Conservation (phyloP, 2,329 filamentous ascomycete genomes). For the Alternaria triticimaculans region DNA sequence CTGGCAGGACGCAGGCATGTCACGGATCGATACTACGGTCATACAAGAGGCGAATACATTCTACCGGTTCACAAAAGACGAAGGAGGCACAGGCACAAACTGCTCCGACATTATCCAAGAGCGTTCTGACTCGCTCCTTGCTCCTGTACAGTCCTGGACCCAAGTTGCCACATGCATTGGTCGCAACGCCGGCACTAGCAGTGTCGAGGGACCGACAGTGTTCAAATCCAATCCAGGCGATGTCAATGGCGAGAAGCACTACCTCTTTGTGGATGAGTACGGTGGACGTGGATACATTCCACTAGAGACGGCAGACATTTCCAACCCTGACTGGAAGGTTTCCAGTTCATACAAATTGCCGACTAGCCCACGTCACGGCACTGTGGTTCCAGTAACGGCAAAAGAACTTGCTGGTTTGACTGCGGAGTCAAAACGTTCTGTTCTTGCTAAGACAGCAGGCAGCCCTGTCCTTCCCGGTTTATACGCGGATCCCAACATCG, state of each 20-base stretch:
- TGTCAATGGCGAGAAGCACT: slow-evolving; percentile 60
- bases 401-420: slow-evolving; percentile 51
- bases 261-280: slow-evolving; percentile 64
- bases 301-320: slow-evolving; percentile 59
- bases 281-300: slow-evolving; percentile 60
- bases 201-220: slow-evolving; percentile 60
- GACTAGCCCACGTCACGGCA: slow-evolving; percentile 60
- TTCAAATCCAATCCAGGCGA: slow-evolving; percentile 61
- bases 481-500: slow-evolving; percentile 39
- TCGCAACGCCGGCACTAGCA: slow-evolving; percentile 55
- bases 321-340: slow-evolving; percentile 58
- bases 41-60: slow-evolving; percentile 52
- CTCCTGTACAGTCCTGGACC: slow-evolving; percentile 54
- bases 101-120: slow-evolving; percentile 64
- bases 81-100: slow-evolving; percentile 57
- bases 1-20: slow-evolving; percentile 61
- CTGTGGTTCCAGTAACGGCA: slow-evolving; percentile 60
- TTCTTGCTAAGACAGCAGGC: not conserved
- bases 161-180: slow-evolving; percentile 59
- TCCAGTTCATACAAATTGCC: slow-evolving; percentile 57
- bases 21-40: slow-evolving; percentile 62
- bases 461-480: slow-evolving; percentile 33
- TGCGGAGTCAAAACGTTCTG: not conserved
- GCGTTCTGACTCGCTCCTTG: slow-evolving; percentile 53
- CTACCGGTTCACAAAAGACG: slow-evolving; percentile 64